A percentile compares a stretch with the other conserved stretches of the same genome.
Conservation (phyloP, 768 basidiomycete species). For the Tephrocybe sp. region DNA sequence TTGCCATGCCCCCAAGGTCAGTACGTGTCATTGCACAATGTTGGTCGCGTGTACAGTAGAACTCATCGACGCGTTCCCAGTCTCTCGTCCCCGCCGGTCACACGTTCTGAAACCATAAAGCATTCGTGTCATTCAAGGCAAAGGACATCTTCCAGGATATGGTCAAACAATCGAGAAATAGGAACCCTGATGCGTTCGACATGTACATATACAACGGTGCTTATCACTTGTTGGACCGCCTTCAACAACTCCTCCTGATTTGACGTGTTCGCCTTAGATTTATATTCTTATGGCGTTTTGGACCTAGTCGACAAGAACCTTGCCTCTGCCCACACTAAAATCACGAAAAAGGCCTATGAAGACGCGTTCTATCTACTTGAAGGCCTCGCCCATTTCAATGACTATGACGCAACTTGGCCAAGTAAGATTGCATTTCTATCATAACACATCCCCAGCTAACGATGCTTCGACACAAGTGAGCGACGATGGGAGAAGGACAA, state of each 20-base stretch:
- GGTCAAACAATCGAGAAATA: constrained; percentile 27
- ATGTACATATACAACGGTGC: constrained; percentile 37
- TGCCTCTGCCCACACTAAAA: constrained; percentile 27
- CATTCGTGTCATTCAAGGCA: constrained; percentile 29
- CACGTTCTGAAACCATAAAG: constrained; percentile 29
- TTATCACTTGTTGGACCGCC: background rate
- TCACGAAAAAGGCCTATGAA: constrained; percentile 31
- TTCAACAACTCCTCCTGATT: background rate
- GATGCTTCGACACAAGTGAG: constrained; percentile 21
- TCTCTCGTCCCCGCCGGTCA: constrained; percentile 28
- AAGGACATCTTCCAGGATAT: constrained; percentile 26
- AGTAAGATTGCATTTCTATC: constrained; percentile 21
- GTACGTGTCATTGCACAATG: too few species aligned
- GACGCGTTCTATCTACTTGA: constrained; percentile 33
- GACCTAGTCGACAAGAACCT: constrained; percentile 34
- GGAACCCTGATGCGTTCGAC: constrained; percentile 32
- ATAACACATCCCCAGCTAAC: background rate
- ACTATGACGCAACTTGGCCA: constrained; percentile 29
- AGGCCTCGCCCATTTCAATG: constrained; percentile 31
- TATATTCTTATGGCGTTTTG: constrained; percentile 31
- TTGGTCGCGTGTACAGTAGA: background rate
- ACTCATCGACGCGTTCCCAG: background rate
- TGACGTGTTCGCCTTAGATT: constrained; percentile 22
- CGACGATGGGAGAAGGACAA: constrained; percentile 31
- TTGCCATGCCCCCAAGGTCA: too few species aligned